These are phyloP conservation scores for Fusarium siculi DNA, from an alignment of 2,329 filamentous ascomycete genomes.

Conservation along the genomic window DNA sequence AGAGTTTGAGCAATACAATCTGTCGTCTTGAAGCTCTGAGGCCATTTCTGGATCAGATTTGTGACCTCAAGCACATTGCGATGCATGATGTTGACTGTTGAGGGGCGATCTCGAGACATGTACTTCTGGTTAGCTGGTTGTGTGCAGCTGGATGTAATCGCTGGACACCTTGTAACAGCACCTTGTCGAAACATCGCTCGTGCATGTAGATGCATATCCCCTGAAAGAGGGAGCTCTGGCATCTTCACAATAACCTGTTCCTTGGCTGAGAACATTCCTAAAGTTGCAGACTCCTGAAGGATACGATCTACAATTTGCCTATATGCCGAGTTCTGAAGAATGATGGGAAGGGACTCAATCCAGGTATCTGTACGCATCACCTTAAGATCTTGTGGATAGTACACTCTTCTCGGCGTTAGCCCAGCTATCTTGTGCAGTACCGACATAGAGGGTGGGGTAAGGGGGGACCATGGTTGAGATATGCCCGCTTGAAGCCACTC, in stretches of 20 bases:
- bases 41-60: slow-evolving; percentile 27
- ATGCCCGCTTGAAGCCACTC: slow-evolving; percentile 60
- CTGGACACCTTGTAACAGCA: slow-evolving; percentile 22
- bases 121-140: slow-evolving; percentile 19
- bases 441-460: slow-evolving; percentile 30
- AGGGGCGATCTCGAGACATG: slow-evolving; percentile 35
- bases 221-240: slow-evolving; percentile 7
- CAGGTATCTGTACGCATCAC: slow-evolving; percentile 50
- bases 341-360: slow-evolving; percentile 42
- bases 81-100: slow-evolving; percentile 28
- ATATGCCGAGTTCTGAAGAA: slow-evolving; percentile 51
- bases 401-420: slow-evolving; percentile 48
- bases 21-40: slow-evolving; percentile 32
- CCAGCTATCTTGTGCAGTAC: slow-evolving; percentile 22
- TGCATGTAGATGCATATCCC: slow-evolving; percentile 32
- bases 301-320: slow-evolving; percentile 47
- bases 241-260: slow-evolving; percentile 11
- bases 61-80: slow-evolving; percentile 40
- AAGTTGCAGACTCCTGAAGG: slow-evolving; percentile 44
- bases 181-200: slow-evolving; percentile 34
- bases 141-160: slow-evolving; percentile 3
- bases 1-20: slow-evolving; percentile 30
- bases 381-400: slow-evolving; percentile 50
- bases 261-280: slow-evolving; percentile 36
- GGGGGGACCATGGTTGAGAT: slow-evolving; percentile 60